Percentiles rank a stretch among this genome's conserved stretches.
These are phyloP conservation scores for Gossypium stocksii DNA, from an alignment of 345 rosid genomes.

Conservation along the genomic window DNA sequence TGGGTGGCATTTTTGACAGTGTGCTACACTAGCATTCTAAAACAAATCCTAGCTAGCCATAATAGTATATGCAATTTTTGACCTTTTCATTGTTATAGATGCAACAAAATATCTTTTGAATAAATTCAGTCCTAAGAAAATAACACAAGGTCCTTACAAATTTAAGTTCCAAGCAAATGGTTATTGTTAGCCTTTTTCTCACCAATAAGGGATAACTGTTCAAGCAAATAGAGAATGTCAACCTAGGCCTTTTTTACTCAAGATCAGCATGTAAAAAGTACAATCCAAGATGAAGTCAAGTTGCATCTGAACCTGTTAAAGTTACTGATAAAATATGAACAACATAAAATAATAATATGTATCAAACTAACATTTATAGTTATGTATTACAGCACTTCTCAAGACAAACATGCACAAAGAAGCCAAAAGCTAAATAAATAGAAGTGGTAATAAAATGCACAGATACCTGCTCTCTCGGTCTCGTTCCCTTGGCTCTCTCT, in stretches of 20 bases:
- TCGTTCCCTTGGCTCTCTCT: constrained; percentile 53
- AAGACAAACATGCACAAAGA: neutral
- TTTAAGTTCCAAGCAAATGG: neutral
- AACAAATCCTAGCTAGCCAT: neutral
- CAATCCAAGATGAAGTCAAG: neutral
- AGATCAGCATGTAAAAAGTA: neutral
- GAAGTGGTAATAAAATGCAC: neutral
- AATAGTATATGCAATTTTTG: neutral
- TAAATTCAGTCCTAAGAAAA: neutral
- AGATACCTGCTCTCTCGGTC: constrained; percentile 78
- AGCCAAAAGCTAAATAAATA: neutral
- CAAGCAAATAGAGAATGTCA: neutral
- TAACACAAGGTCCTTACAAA: neutral
- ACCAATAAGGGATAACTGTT: neutral
- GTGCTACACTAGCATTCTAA: neutral
- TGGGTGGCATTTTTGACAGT: neutral
- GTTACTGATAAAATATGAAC: neutral
- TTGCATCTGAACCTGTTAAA: neutral
- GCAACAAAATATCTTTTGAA: neutral
- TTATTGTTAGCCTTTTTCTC: neutral
- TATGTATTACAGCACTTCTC: neutral
- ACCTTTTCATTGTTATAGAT: neutral
- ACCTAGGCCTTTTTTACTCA: neutral
- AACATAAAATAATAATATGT: neutral
- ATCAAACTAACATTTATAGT: neutral